Evolutionary conservation across 2,329 filamentous ascomycete genomes (phyloP).

Genomic region (Cordyceps militaris): DNA sequence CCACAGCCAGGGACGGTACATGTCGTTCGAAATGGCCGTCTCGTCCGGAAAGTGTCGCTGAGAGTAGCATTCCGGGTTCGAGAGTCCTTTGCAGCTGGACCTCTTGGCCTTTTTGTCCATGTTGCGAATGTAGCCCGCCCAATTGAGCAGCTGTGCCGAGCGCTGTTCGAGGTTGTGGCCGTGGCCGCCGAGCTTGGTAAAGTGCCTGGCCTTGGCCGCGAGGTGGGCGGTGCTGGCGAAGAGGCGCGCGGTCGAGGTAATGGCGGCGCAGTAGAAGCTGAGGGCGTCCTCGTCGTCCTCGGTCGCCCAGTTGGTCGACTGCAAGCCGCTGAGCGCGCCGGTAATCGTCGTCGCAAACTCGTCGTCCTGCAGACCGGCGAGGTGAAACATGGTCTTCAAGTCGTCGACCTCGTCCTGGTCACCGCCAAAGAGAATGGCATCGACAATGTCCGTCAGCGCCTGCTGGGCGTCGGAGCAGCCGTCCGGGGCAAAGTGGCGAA

Average conservation of each 20-base stretch:
- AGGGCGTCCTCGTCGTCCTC: conserved; percentile 33
- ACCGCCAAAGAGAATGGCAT: conserved; percentile 41
- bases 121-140: conserved; percentile 37
- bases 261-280: conserved; percentile 40
- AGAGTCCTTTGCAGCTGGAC: conserved; percentile 20
- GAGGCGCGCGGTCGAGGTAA: conserved; percentile 35
- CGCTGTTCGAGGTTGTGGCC: conserved; percentile 28
- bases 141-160: conserved; percentile 40
- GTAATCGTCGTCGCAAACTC: conserved; percentile 38
- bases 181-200: conserved; percentile 37
- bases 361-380: conserved; percentile 22
- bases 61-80: conserved; percentile 26
- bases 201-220: conserved; percentile 27
- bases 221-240: conserved; percentile 35
- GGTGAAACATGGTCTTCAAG: conserved; percentile 35
- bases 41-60: conserved; percentile 18
- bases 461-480: conserved; percentile 60
- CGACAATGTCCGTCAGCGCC: conserved; percentile 44
- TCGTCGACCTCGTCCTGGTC: conserved; percentile 27
- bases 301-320: conserved; percentile 49
- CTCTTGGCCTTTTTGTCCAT: conserved; percentile 23
- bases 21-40: conserved; percentile 18
- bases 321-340: conserved; percentile 36
- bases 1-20: conserved; percentile 40
- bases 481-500: conserved; percentile 40